Base-by-base conservation (phyloP, 2,329 filamentous ascomycete species). In the Beauveria asiatica region DNA sequence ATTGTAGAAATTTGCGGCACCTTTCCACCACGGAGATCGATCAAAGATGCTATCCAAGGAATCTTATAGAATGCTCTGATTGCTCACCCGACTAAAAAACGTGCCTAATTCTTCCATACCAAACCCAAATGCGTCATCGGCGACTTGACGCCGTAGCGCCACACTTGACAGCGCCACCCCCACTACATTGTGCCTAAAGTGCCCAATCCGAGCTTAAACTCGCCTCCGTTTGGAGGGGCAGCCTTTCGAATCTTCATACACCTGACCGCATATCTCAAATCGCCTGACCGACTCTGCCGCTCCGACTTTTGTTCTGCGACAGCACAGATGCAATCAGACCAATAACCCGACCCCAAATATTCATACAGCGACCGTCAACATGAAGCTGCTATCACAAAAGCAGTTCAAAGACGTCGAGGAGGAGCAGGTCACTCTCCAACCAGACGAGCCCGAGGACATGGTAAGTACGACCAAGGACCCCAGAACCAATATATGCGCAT, bases 381-480 rank as follows among this genome's bases (percentile, higher is more conserved):
- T 77, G 75, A 77, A 77, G 70, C 68, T 77, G 56, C 66, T 75
- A 56, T 69, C 71, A 46, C 71, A 73, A 55, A 72, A 72, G 62
- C 65, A 73, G 51, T 70, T 73, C 57, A 71, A 73, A 48, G 69
- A 70, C n/a, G 65, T 74, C 52, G 72, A 73, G 68, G 74, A 75
- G 60, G 73, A 76, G 67, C 70, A 71, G 30, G 69, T 78, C 56
- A 75, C 74, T 44, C 71, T 78, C 21, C 66, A 77, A 7, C 74
- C 76, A 57, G 76, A 78, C 58, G 76, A 78, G 65, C 72, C 75
- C 44, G 76, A 78, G 66, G 76, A 78, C 66, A 79, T 80, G 75
- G 76, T 78, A 59, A 62, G 73, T 37, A 61, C 17, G 13, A 9
- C 13, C 37, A 44, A 30, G 4, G 25, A 5, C 10, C n/a, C 23